Evolutionary conservation across 106 monocot genomes (phyloP), one percentile per base, ranked within the genome.

Genomic region (Triglochin maritima): DNA sequence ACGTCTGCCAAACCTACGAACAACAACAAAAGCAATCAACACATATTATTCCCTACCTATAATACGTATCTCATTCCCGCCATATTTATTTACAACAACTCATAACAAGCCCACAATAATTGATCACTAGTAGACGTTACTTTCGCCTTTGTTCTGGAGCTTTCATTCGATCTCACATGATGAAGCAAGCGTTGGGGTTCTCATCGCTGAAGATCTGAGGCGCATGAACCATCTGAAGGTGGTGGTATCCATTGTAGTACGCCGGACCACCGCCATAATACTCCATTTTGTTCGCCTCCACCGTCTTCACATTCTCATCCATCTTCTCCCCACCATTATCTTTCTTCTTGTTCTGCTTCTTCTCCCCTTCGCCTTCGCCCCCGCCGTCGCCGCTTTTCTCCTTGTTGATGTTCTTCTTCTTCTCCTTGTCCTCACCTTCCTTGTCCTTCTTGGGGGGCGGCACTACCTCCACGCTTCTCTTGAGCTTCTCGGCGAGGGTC

Each of bases 141-240:
- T 29, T 29, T 29, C 29, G 29, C 29, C 29, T 29, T 29, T 29
- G 29, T 29, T 29, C 1, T 29, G 29, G 29, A 29, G 29, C 29
- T 29, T 29, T 29, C 29, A 29, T 29, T 29, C 29, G 29, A 29
- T 3, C 59, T 89, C 83, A 95, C 90, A 90, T 90, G 29, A 95
- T 59, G 16, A 79, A 79, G 73, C 95, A 96, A 3, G 87, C 87
- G 71, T 95, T 90, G 29, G 95, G 90, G 74, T 95, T 95, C 68
- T 95, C 95, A 16, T 95, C 95, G 73, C 87, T 95, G 66, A 95
- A 90, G 44, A 90, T 29, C 72, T 90, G 94, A 12, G 87, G 85
- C 11, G 85, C 73, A 52, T 79, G 76, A 16, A 74, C 68, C 74
- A 79, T 67, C 69, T 85, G 62, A 15, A 76, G 4, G 41, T 42